Evolutionary conservation across 768 basidiomycete genomes (phyloP).

Genomic region (Pleurotus tuoliensis): DNA sequence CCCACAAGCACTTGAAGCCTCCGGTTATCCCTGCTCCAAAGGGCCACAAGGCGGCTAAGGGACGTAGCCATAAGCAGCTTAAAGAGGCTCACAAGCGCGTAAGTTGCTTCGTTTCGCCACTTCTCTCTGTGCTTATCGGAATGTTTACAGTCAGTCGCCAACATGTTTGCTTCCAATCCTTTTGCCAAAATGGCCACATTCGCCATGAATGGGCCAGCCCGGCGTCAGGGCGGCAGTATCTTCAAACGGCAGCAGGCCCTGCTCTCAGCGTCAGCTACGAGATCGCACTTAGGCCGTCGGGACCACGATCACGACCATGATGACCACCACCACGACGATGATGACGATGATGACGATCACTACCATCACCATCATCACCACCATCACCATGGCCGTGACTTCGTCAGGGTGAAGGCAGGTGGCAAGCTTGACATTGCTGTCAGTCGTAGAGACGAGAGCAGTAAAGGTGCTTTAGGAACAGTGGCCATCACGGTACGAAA

Average conservation of each 20-base stretch:
- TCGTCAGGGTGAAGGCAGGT: conserved; percentile 8
- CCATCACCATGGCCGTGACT: conserved; percentile 12
- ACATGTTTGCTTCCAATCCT: not conserved
- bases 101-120: not conserved
- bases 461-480: conserved; percentile 31
- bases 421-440: not conserved
- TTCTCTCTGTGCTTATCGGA: not conserved
- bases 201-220: not conserved
- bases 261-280: not conserved
- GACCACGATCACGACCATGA: conserved; percentile 9
- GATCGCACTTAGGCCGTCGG: not conserved
- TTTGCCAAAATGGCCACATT: not conserved
- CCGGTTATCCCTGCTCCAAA: not conserved
- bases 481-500: conserved; percentile 47
- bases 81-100: conserved; percentile 2
- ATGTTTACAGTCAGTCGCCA: not conserved
- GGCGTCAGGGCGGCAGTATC: not conserved
- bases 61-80: not conserved
- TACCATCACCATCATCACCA: conserved; percentile 14
- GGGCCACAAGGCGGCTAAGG: not conserved
- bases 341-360: conserved; percentile 17
- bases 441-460: not conserved
- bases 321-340: conserved; percentile 17
- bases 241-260: not conserved
- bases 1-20: conserved; percentile 3